Conservation (phyloP, 2,329 filamentous ascomycete species). For the Penicillium decumbens region DNA sequence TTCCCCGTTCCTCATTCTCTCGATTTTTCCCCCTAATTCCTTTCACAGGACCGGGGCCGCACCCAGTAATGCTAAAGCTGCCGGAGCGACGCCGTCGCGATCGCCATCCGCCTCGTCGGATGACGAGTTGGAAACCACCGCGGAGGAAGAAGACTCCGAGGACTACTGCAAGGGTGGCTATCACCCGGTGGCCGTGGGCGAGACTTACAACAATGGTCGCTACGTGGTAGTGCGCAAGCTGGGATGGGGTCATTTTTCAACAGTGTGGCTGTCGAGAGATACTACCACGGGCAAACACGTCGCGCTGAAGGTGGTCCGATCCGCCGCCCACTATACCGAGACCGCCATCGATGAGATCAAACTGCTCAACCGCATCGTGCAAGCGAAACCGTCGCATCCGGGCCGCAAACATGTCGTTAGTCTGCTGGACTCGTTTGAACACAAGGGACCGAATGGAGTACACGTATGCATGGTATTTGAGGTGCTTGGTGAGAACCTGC, state of each 20-base stretch:
- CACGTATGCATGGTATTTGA: constrained; percentile 99
- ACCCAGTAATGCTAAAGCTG: constrained; percentile 11
- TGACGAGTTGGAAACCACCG: constrained; percentile 86
- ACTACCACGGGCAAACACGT: constrained; percentile 89
- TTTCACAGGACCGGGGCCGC: constrained; percentile 27
- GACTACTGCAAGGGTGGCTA: constrained; percentile 99
- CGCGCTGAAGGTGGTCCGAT: constrained; percentile 94
- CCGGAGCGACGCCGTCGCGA: constrained; percentile 58
- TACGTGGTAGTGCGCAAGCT: constrained; percentile 96
- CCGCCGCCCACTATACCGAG: constrained; percentile 96
- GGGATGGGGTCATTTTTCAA: constrained; percentile 99
- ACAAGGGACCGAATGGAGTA: constrained; percentile 91
- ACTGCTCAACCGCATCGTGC: constrained; percentile 91
- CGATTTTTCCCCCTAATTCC: not conserved
- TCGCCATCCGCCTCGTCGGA: constrained; percentile 73
- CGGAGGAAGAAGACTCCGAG: constrained; percentile 97
- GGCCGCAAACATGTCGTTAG: constrained; percentile 94
- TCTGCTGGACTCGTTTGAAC: constrained; percentile 92
- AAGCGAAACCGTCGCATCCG: constrained; percentile 89
- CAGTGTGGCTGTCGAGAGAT: constrained; percentile 79
- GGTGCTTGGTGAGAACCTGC: constrained; percentile 87
- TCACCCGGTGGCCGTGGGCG: constrained; percentile 88
- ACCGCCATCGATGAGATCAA: constrained; percentile 99
- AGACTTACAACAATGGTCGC: constrained; percentile 95
- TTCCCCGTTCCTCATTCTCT: not conserved